A percentile compares a stretch with the other conserved stretches of the same genome.
These are phyloP conservation scores for Pugionium dolabratum DNA, from an alignment of 345 rosid species.

Conservation along the genomic window DNA sequence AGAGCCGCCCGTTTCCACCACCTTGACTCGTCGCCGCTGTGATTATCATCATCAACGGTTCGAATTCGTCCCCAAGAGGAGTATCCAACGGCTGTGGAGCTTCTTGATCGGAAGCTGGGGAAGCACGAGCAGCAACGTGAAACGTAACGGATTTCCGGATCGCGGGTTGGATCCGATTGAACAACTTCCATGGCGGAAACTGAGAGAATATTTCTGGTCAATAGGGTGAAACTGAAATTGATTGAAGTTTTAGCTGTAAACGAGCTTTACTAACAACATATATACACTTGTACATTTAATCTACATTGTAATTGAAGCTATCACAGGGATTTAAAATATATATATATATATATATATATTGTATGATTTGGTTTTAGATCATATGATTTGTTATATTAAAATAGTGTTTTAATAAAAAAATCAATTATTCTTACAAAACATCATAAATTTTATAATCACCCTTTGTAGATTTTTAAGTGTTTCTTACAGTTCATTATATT, in stretches of 20 bases:
- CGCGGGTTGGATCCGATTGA: slow-evolving; percentile 26
- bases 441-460: no score
- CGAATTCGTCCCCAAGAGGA: slow-evolving; percentile 55
- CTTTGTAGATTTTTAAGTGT: no score
- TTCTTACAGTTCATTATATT: no score
- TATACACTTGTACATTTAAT: not conserved
- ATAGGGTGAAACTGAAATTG: slow-evolving; percentile 4
- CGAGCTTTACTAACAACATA: slow-evolving; percentile 4
- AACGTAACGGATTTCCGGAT: slow-evolving; percentile 34
- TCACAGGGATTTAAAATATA: no score
- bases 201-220: slow-evolving; percentile 11
- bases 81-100: slow-evolving; percentile 44
- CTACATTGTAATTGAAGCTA: no score
- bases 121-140: slow-evolving; percentile 60
- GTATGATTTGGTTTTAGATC: no score
- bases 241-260: slow-evolving; percentile 9
- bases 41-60: slow-evolving; percentile 40
- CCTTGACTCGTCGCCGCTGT: slow-evolving; percentile 36
- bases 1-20: slow-evolving; percentile 61
- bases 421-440: no score
- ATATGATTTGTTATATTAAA: no score
- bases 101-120: slow-evolving; percentile 53
- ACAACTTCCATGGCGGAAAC: slow-evolving; percentile 22
- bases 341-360: no score
- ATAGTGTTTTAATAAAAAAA: no score